Evolutionary conservation across 345 rosid genomes (phyloP).

Genomic region (Litchi chinensis): DNA sequence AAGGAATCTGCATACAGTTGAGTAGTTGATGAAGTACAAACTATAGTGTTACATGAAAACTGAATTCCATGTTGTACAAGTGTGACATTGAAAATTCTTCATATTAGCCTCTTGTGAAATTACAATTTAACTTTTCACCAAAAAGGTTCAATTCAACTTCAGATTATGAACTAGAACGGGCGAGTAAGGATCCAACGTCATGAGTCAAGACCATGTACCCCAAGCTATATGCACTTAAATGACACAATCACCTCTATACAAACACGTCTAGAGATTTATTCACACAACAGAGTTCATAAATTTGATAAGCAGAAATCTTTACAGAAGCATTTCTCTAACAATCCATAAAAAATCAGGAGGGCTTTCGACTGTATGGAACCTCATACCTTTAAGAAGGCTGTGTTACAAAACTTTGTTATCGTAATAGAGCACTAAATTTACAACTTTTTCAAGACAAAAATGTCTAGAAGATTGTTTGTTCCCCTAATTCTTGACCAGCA

Average conservation of each 20-base stretch:
- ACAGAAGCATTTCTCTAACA: background rate
- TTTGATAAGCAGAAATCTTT: background rate
- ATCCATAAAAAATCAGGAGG: background rate
- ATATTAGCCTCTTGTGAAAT: background rate
- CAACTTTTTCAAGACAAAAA: conserved; percentile 12
- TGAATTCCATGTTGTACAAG: background rate
- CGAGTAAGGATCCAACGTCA: background rate
- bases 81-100: background rate
- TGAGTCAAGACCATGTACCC: background rate
- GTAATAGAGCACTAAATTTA: conserved; percentile 8
- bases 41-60: background rate
- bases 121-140: background rate
- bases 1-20: too few relatives aligned
- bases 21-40: too few relatives aligned
- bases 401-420: conserved; percentile 23
- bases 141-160: background rate
- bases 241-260: background rate
- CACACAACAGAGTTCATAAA: background rate
- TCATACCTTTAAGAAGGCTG: conserved; percentile 11
- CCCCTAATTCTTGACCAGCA: conserved; percentile 96
- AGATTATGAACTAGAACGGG: background rate
- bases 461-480: conserved; percentile 69
- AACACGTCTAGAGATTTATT: conserved; percentile 2
- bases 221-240: background rate
- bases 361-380: background rate